These are phyloP conservation scores for Haberlea rhodopensis DNA, from an alignment of 257 asterid genomes.

Conservation along the genomic window DNA sequence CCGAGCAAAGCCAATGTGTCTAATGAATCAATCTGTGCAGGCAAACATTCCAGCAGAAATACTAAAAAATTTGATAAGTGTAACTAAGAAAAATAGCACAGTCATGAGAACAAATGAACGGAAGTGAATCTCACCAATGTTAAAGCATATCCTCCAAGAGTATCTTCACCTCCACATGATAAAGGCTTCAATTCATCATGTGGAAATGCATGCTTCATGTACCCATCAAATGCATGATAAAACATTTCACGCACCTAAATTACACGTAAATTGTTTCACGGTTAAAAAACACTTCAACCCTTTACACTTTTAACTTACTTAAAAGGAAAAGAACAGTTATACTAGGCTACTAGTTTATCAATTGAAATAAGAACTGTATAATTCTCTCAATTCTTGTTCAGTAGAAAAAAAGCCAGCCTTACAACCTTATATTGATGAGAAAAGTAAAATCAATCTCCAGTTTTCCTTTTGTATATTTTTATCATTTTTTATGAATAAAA, in stretches of 20 bases:
- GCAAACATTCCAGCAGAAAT: constrained; percentile 19
- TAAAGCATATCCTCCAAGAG: constrained; percentile 95
- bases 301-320: neutral
- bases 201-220: constrained; percentile 91
- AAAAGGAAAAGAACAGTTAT: constrained; percentile 2
- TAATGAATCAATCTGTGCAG: constrained; percentile 77
- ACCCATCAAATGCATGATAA: constrained; percentile 93
- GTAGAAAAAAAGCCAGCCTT: neutral
- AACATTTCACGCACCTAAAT: constrained; percentile 88
- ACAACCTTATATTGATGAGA: neutral
- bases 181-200: constrained; percentile 89
- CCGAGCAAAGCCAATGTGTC: constrained; percentile 98
- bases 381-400: constrained; percentile 1
- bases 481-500: neutral
- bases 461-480: constrained; percentile 1
- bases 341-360: neutral
- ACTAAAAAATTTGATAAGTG: constrained; percentile 5
- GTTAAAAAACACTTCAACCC: neutral
- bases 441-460: constrained; percentile 1
- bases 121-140: constrained; percentile 61
- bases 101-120: constrained; percentile 11
- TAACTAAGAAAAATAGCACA: constrained; percentile 16
- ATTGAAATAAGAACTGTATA: constrained; percentile 4
- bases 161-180: constrained; percentile 95
- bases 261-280: constrained; percentile 10